Base-by-base conservation (phyloP, 2,329 filamentous ascomycete species). In the Clarireedia paspali region DNA sequence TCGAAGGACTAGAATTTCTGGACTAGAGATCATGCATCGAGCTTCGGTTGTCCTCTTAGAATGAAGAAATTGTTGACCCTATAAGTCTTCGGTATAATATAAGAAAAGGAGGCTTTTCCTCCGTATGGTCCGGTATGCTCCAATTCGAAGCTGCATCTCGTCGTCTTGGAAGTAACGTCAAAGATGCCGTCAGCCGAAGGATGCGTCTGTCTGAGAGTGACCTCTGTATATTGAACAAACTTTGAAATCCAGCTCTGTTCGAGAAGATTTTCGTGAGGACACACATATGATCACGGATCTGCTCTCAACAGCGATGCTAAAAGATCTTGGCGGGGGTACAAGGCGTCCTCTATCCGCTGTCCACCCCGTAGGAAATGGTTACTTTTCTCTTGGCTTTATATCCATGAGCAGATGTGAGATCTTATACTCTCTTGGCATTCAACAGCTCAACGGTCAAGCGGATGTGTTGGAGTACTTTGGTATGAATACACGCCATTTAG, bases 361-460 rank as follows among this genome's bases (percentile, higher is more conserved):
- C 38, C 17, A 40, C 14, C 15, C 17, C 38, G 38, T 20, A 14
- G 14, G 15, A 6, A 34, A 48, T 6, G 30, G 44, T 48, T 53
- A 40, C 44, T 20, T 48, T 53, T 48, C 44, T 48, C 51, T 53
- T 53, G 51, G 51, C 51, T n/a, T 40, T 42, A 53, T 39, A 47
- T 53, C 36, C 14, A 39, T 6, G 39, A 12, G 30, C 30, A 48
- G 51, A 53, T 53, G 15, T 10, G 42, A 53, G 50, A 53, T 53
- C 42, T 40, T 46, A 39, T 48, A 6, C 34, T 30, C 6, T 17
- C 51, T 53, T 53, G 51, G 44, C 51, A 53, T 53, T 48, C 51
- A 53, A 53, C 51, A 53, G 48, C 34, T 53, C 51, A 53, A 53
- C 51, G 44, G 26, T 17, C 51, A 3, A 48, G 51, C 44, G n/a